Base-by-base conservation (phyloP, 768 basidiomycete species). In the Boletus reticulatus region DNA sequence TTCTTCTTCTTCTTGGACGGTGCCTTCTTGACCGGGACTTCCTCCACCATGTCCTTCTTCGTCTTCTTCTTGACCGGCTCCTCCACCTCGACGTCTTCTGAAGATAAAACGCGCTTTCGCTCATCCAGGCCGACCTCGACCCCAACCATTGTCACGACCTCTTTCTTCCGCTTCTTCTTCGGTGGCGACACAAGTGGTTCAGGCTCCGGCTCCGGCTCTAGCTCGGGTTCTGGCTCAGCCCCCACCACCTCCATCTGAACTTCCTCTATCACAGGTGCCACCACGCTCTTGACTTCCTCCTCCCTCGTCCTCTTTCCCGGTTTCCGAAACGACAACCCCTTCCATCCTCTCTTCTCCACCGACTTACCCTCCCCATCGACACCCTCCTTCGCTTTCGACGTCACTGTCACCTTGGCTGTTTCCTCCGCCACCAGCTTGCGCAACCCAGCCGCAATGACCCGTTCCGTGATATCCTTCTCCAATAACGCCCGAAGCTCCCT, bases 401-500 rank as follows among this genome's bases (percentile, higher is more conserved):
- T 62, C 8, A 14, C 55, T 41, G 36, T 12, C 17, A 17, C 60
- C 63, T 74, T 76, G 62, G 70, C 67, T 70, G 78, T 81, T 72
- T 82, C 81, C 60, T 84, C 82, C 14, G 66, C 67, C 44, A 85
- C 79, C 39, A 88, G 58, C 59, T 75, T 73, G 56, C 80, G 73
- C 47, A 92, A 58, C 38, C 82, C 81, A 24, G 72, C 66, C 10
- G 75, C 80, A 14, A 89, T 80, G 3, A 89, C 70, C 19, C 82
- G 79, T 43, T 87, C 85, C 58, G 74, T 73, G 32, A 92, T 74
- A 61, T 91, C 89, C 70, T 82, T 84, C 70, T 84, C 82, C 46
- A 91, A 71, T 48, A 81, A 56, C 13, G 53, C 67, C 57, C 70
- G 74, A 49, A 92, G 73, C 68, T 91, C 87, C 24, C 69, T 75